A percentile compares a stretch with the other conserved stretches of the same genome.
phyloP scores from a whole-genome alignment of 306 rosid species.

The Cicer pinnatifidum region DNA sequence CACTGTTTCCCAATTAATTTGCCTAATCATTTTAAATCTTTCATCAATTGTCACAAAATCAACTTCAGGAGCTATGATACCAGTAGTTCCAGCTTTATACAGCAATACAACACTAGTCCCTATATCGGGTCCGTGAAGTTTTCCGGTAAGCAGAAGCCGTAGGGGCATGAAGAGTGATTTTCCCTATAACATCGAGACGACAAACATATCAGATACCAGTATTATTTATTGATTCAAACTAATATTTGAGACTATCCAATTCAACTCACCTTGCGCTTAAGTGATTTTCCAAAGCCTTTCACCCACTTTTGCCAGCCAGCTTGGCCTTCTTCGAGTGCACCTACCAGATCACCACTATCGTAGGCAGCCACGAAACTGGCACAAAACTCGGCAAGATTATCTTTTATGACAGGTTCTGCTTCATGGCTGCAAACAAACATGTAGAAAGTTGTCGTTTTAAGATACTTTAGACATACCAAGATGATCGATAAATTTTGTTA shows the following conservation, averaged over 20 bases:
- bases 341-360: constrained; percentile 70
- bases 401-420: constrained; percentile 71
- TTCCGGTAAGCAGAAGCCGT: constrained; percentile 84
- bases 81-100: constrained; percentile 65
- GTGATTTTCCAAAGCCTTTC: constrained; percentile 84
- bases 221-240: not conserved
- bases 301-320: constrained; percentile 98
- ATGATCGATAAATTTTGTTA: too few relatives aligned
- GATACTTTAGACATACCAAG: too few relatives aligned
- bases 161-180: constrained; percentile 96
- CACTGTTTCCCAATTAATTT: constrained; percentile 75
- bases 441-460: not conserved
- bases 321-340: constrained; percentile 86
- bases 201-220: not conserved
- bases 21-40: constrained; percentile 63
- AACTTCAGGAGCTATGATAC: constrained; percentile 58
- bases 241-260: not conserved
- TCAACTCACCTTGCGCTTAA: constrained; percentile 77
- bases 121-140: constrained; percentile 94
- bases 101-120: constrained; percentile 66
- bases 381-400: constrained; percentile 76
- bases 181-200: constrained; percentile 57
- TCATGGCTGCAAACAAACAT: constrained; percentile 72
- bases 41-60: constrained; percentile 66
- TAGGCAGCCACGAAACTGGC: constrained; percentile 77